Evolutionary conservation across 1,139 yeast species (phyloP).

Genomic region (Taphrina confusa): DNA sequence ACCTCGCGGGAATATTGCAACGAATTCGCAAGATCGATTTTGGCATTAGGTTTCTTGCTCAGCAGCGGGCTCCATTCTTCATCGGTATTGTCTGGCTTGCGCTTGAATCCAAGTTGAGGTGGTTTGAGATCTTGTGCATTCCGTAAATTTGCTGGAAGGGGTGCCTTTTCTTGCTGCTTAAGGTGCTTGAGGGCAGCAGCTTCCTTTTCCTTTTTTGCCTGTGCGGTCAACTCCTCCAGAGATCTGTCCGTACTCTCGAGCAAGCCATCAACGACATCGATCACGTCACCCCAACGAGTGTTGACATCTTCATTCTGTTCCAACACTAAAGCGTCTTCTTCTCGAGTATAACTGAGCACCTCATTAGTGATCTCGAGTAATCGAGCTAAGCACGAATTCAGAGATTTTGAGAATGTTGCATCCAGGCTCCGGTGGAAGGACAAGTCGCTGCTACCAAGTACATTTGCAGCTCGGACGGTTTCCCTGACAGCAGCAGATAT

Average conservation of each 20-base stretch:
- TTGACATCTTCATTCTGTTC: slow-evolving; percentile 52
- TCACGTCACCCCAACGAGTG: slow-evolving; percentile 63
- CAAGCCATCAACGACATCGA: slow-evolving; percentile 65
- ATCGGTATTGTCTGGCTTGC: slow-evolving; percentile 68
- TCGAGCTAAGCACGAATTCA: slow-evolving; percentile 52
- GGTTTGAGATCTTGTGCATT: slow-evolving; percentile 55
- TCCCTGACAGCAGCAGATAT: slow-evolving; percentile 16
- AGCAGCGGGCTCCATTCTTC: slow-evolving; percentile 65
- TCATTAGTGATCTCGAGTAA: slow-evolving; percentile 59
- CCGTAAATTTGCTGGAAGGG: slow-evolving; percentile 38
- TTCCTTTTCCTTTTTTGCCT: slow-evolving; percentile 25
- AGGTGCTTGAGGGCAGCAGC: slow-evolving; percentile 24
- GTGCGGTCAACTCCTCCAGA: slow-evolving; percentile 52
- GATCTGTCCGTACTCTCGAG: slow-evolving; percentile 71
- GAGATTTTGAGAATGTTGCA: slow-evolving; percentile 50
- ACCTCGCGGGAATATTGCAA: slow-evolving; percentile 49
- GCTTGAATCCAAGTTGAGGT: slow-evolving; percentile 69
- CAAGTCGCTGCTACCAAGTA: slow-evolving; percentile 78
- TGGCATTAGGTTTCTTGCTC: slow-evolving; percentile 67
- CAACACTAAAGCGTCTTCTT: slow-evolving; percentile 46
- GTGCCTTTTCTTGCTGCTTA: slow-evolving; percentile 31
- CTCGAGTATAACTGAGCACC: slow-evolving; percentile 53
- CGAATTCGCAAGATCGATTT: slow-evolving; percentile 59
- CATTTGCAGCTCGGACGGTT: slow-evolving; percentile 59
- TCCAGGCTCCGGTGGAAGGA: slow-evolving; percentile 74